phyloP scores from a whole-genome alignment of 2,329 filamentous ascomycete species.

The Aspergillus eucalypticola region DNA sequence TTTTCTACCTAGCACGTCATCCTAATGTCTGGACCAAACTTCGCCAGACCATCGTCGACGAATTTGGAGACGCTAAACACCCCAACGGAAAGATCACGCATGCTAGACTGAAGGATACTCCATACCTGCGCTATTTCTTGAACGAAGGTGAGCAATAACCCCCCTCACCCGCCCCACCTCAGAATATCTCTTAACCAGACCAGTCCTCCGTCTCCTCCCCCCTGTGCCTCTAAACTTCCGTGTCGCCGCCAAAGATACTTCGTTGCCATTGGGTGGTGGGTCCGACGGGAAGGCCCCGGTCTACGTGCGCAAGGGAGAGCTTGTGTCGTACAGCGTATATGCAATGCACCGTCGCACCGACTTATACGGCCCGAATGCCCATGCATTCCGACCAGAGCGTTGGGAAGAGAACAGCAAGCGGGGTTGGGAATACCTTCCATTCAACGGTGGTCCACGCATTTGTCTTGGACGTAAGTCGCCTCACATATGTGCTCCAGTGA shows the following conservation, averaged over 20 bases:
- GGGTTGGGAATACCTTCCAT: constrained; percentile 43
- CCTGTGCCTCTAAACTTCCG: constrained; percentile 50
- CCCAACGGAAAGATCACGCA: constrained; percentile 46
- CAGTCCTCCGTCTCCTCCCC: constrained; percentile 47
- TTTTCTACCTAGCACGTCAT: constrained; percentile 50
- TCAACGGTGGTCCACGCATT: constrained; percentile 42
- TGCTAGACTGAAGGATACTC: constrained; percentile 42
- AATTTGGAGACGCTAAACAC: constrained; percentile 45
- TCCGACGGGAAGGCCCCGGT: constrained; percentile 60
- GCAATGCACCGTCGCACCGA: constrained; percentile 69
- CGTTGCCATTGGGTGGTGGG: constrained; percentile 58
- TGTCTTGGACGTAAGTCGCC: constrained; percentile 41
- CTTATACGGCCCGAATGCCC: constrained; percentile 47
- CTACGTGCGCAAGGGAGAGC: constrained; percentile 64
- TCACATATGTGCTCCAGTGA: not conserved
- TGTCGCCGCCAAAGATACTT: constrained; percentile 44
- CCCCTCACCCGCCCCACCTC: too few species aligned
- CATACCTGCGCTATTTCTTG: constrained; percentile 42
- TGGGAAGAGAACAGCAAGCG: constrained; percentile 45
- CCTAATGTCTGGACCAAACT: constrained; percentile 40
- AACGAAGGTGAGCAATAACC: constrained; percentile 34
- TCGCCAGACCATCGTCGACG: constrained; percentile 35
- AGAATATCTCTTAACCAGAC: not conserved
- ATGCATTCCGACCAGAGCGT: constrained; percentile 52
- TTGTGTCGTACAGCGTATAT: constrained; percentile 67